Percentiles rank a stretch among this genome's conserved stretches.
phyloP scores from a whole-genome alignment of 192 early-diverging fungal genomes.

The Coemansia sp. region DNA sequence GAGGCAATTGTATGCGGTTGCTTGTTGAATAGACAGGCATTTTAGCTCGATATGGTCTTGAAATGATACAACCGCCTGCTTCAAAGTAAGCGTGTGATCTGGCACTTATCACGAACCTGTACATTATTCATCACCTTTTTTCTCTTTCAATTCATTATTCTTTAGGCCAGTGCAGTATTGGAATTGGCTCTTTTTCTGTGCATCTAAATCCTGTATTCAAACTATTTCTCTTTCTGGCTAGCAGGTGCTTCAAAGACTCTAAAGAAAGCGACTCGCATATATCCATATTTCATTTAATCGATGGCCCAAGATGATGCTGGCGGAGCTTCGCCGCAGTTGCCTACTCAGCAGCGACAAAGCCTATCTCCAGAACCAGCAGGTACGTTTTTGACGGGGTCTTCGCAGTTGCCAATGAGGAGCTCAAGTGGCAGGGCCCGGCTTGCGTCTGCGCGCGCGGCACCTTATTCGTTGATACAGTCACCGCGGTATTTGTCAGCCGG shows the following conservation, averaged over 20 bases:
- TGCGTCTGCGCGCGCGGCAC: constrained; percentile 18
- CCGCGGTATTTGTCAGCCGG: constrained; percentile 15
- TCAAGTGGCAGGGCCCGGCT: constrained; percentile 14
- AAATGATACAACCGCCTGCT: not conserved
- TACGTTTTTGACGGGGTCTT: constrained; percentile 24
- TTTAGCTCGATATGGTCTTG: not conserved
- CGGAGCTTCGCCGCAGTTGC: not conserved
- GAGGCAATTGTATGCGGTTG: too few relatives aligned
- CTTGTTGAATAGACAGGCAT: not conserved
- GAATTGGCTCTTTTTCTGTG: not conserved
- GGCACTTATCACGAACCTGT: not conserved
- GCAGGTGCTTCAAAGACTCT: not conserved
- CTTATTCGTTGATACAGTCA: constrained; percentile 21
- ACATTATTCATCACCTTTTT: not conserved
- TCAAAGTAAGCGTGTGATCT: not conserved
- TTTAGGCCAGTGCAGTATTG: not conserved
- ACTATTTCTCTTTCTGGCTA: not conserved
- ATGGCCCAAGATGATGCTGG: constrained; percentile 5
- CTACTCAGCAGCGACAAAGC: constrained; percentile 7
- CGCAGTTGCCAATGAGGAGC: constrained; percentile 27
- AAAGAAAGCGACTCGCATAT: not conserved
- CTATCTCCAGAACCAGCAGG: not conserved
- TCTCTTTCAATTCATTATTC: not conserved
- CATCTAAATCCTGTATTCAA: constrained; percentile 3
- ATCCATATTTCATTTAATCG: not conserved